phyloP scores from a whole-genome alignment of 768 basidiomycete genomes.

The Sarcodon sp. region DNA sequence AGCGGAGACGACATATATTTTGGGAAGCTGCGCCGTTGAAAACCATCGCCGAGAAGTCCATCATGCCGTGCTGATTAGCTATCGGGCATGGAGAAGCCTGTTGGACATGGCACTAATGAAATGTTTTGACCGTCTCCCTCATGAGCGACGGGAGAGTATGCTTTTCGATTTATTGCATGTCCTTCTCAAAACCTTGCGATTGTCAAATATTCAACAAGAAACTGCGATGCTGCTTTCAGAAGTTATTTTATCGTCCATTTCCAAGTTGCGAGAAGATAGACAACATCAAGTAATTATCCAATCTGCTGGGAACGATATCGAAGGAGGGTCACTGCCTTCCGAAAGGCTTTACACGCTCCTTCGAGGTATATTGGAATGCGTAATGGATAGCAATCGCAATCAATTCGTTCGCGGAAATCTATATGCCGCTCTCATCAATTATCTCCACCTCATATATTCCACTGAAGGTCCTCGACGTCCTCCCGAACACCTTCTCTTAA shows the following conservation, averaged over 20 bases:
- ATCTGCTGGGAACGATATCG: constrained; percentile 47
- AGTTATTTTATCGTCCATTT: constrained; percentile 66
- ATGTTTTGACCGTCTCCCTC: constrained; percentile 73
- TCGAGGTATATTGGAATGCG: constrained; percentile 59
- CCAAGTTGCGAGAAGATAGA: constrained; percentile 79
- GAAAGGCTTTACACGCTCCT: constrained; percentile 72
- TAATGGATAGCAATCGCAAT: constrained; percentile 62
- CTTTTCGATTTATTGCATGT: constrained; percentile 84
- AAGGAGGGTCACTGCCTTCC: constrained; percentile 59
- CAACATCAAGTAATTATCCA: constrained; percentile 58
- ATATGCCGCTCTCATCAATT: constrained; percentile 87
- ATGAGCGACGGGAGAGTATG: constrained; percentile 77
- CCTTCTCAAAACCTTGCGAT: constrained; percentile 57
- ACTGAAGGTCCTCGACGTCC: constrained; percentile 6
- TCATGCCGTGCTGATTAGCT: constrained; percentile 54
- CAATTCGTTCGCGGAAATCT: constrained; percentile 89
- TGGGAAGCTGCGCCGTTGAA: constrained; percentile 77
- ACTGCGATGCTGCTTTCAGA: constrained; percentile 81
- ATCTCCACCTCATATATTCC: constrained; percentile 55
- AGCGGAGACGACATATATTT: constrained; percentile 58
- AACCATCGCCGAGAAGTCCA: constrained; percentile 79
- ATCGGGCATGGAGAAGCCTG: constrained; percentile 76
- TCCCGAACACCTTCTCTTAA: constrained; percentile 9
- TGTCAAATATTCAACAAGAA: constrained; percentile 50
- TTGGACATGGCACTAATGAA: constrained; percentile 80